Conservation (phyloP, 2,329 filamentous ascomycete species). For the Fusarium concolor region DNA sequence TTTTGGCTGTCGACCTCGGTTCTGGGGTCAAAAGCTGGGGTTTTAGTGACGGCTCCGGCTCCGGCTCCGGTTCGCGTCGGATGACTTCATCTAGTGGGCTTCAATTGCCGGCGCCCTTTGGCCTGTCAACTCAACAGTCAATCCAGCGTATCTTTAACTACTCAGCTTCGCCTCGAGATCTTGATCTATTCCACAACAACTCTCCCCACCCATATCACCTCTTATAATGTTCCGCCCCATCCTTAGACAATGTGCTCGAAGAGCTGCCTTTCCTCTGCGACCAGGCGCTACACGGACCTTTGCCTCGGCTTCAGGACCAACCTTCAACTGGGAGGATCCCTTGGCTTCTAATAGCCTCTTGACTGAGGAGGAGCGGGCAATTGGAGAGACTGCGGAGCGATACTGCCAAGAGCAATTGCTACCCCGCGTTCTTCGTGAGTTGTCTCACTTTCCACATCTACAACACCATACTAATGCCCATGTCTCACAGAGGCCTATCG, state of each 20-base stretch:
- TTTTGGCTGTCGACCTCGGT: slow-evolving; percentile 30
- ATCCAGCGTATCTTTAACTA: slow-evolving; percentile 31
- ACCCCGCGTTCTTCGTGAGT: slow-evolving; percentile 83
- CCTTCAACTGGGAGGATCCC: slow-evolving; percentile 94
- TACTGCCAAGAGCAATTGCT: slow-evolving; percentile 93
- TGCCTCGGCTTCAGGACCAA: slow-evolving; percentile 51
- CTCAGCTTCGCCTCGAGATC: slow-evolving; percentile 6
- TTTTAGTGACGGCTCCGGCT: slow-evolving; percentile 31
- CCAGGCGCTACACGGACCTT: slow-evolving; percentile 50
- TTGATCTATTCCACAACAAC: background rate
- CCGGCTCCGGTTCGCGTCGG: slow-evolving; percentile 48
- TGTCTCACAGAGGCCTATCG: slow-evolving; percentile 76
- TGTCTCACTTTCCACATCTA: background rate
- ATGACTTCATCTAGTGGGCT: slow-evolving; percentile 47
- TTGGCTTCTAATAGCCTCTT: slow-evolving; percentile 78
- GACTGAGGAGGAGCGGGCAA: slow-evolving; percentile 91
- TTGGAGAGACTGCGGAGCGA: slow-evolving; percentile 88
- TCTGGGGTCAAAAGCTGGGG: slow-evolving; percentile 45
- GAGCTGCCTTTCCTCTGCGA: slow-evolving; percentile 36
- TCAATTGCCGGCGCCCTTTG: slow-evolving; percentile 40
- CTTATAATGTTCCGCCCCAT: slow-evolving; percentile 49
- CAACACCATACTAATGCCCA: slow-evolving; percentile 16
- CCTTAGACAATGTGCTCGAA: slow-evolving; percentile 47
- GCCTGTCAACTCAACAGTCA: slow-evolving; percentile 13
- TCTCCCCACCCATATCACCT: background rate